Base-by-base conservation (phyloP, 129 eudicot genomes). In the Heracleum sosnowskyi region DNA sequence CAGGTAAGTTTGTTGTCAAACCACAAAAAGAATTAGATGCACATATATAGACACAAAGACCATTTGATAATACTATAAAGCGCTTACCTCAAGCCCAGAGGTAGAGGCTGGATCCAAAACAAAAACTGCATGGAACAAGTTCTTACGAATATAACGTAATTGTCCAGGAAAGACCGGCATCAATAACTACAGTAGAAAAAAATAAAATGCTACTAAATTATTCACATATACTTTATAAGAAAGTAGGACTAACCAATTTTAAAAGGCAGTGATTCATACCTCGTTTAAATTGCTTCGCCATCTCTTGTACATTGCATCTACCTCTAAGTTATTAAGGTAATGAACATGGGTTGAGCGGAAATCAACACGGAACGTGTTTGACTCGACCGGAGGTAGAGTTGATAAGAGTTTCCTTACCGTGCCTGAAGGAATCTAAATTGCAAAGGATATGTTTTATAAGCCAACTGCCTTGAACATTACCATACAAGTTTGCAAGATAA, bases 111-210 rank as follows among this genome's bases (percentile, higher is more conserved):
- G 99, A 85, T 95, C 99, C 85, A 95, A 66, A 76, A 92, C 86
- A 79, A 82, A 92, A 73, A 90, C 97, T 33, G 97, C 99, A 89
- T 95, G 92, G 78, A 87, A 95, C 72, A 95, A 73, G 84, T 95
- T 95, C 83, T 95, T 92, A 45, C 99, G 97, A 12, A 95, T 90
- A 88, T 95, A 92, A 36, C 97, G 99, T 76, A 90, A 74, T 88
- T 95, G 99, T 80, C 99, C 99, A 74, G 99, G 99, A 82, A 82
- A 95, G 57, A 91, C 96, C 6, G 99, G 99, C 99, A 95, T 95
- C 85, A 95, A 83, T 69, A 95, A 87, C 99, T 95, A 79, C 26
- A 81, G 35, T 69, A 66, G 16, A 24, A 69, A 80, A 80, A 71
- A 41, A 16, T 69, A 4, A 78, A 72, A 84, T 63, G 36, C 37